Base-by-base conservation (phyloP, 495 filamentous ascomycete genomes). In the Penicillium subrubescens region DNA sequence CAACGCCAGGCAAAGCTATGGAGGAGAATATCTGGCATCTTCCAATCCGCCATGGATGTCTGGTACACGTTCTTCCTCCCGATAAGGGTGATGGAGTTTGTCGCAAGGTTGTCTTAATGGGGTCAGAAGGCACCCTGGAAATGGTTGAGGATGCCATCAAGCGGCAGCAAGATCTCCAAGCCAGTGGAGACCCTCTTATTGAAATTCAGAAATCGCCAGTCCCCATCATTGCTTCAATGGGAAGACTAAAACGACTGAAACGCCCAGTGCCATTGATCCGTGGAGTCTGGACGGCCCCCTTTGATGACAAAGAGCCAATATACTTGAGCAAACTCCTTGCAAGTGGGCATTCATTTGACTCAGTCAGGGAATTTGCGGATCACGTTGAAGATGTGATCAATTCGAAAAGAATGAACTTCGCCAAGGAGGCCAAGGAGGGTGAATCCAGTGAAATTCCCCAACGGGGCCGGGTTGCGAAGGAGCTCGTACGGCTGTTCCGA, bases 1-100 rank as follows among this genome's bases (percentile, higher is more conserved):
- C 70, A 17, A 60, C 62, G 2, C 29, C 51, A 17, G 51, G 51
- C 1, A 67, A 64, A 39, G 61, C 63, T 10, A 44, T 68, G 46
- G 59, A 67, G 46, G 80, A 82, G 60, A 82, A 82, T 63, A 72
- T 81, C 10, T 81, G 70, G 71, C 74, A 72, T 60, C 59, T 77
- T 8, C 59, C 65, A 11, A 48, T 81, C 17, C 74, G 68, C 14
- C 73, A 81, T 60, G 80, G 79, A 31, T 81, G 80, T 55, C 71
- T 71, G 33, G 74, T 82, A 31, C 80, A 76, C 39, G 71, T 80
- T 3, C 34, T 78, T 25, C 64, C 67, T 44, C 44, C 72, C 17
- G 19, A 35, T 0, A 70, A 81, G 51, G 77, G 74, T 55, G 71
- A 77, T 34, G 78, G 79, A 17, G 25, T 66, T 0, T 54, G 67